phyloP scores from a whole-genome alignment of 1,284 basidiomycete genomes.

The Tremellales sp. region DNA sequence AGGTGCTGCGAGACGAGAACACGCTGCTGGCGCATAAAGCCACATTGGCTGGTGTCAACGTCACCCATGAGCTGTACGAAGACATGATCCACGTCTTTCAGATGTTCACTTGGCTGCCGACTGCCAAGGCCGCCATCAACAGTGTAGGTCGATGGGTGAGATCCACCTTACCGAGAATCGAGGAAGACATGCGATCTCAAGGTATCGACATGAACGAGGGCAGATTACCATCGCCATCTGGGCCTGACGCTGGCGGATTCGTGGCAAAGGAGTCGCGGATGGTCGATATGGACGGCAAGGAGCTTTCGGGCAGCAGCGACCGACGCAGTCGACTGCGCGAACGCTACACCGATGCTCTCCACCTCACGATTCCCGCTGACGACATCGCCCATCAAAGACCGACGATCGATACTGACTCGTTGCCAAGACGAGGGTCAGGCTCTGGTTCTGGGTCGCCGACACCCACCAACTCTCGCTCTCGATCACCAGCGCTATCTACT shows the following conservation, averaged over 20 bases:
- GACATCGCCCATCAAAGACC: slow-evolving; percentile 5
- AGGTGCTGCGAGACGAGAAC: slow-evolving; percentile 88
- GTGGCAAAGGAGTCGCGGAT: slow-evolving; percentile 4
- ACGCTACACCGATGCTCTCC: background rate
- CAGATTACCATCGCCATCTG: background rate
- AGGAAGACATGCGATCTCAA: slow-evolving; percentile 23
- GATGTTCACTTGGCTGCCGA: slow-evolving; percentile 74
- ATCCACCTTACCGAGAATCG: slow-evolving; percentile 62
- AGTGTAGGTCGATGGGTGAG: slow-evolving; percentile 58
- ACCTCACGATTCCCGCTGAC: slow-evolving; percentile 1
- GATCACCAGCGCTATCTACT: slow-evolving; percentile 2
- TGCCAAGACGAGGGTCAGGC: slow-evolving; percentile 5
- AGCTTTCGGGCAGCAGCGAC: slow-evolving; percentile 5
- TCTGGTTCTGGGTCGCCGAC: slow-evolving; percentile 18
- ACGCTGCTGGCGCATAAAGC: slow-evolving; percentile 94
- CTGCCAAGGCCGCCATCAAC: slow-evolving; percentile 65
- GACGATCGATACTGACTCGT: slow-evolving; percentile 21
- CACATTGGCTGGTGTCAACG: slow-evolving; percentile 75
- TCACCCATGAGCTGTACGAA: slow-evolving; percentile 88
- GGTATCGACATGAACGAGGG: slow-evolving; percentile 2
- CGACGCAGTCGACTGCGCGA: background rate
- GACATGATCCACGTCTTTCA: slow-evolving; percentile 93
- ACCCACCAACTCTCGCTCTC: slow-evolving; percentile 8
- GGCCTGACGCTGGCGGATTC: slow-evolving; percentile 14
- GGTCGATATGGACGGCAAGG: slow-evolving; percentile 16